phyloP scores from a whole-genome alignment of 2,329 filamentous ascomycete species.

The Falciphora oryzae region DNA sequence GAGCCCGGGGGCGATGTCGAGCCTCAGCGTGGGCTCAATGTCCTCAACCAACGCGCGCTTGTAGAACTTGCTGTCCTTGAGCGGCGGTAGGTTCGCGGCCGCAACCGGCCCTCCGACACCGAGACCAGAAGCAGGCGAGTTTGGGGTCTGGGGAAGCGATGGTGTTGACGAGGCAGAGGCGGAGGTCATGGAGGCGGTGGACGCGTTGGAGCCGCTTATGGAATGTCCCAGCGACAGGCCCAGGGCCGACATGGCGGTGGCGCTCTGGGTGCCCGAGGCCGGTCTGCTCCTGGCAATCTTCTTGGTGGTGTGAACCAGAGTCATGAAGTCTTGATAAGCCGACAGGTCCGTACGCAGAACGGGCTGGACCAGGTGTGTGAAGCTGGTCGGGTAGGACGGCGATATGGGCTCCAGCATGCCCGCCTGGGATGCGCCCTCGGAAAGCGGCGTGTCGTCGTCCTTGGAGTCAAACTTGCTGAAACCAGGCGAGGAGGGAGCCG shows the following conservation, averaged over 20 bases:
- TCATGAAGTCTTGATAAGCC: conserved; percentile 79
- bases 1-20: conserved; percentile 83
- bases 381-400: conserved; percentile 60
- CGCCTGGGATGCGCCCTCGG: conserved; percentile 29
- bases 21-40: conserved; percentile 85
- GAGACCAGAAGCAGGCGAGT: conserved; percentile 49
- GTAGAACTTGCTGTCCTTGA: conserved; percentile 92
- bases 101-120: conserved; percentile 26
- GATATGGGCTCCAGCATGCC: conserved; percentile 36
- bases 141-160: conserved; percentile 53
- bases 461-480: conserved; percentile 61
- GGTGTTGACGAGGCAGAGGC: conserved; percentile 40
- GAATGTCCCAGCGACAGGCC: conserved; percentile 40
- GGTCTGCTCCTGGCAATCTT: conserved; percentile 55
- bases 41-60: conserved; percentile 86
- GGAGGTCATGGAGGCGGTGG: conserved; percentile 51
- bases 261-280: conserved; percentile 61
- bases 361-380: conserved; percentile 76
- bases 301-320: conserved; percentile 65
- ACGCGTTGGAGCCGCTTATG: conserved; percentile 51
- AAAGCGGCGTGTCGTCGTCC: conserved; percentile 36
- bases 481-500: conserved; percentile 76
- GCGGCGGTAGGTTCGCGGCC: conserved; percentile 43
- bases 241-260: conserved; percentile 27
- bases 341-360: conserved; percentile 76